Percentiles rank a stretch among this genome's conserved stretches.
Conservation (phyloP, 495 filamentous ascomycete species). For the Aspergillus ostianus region DNA sequence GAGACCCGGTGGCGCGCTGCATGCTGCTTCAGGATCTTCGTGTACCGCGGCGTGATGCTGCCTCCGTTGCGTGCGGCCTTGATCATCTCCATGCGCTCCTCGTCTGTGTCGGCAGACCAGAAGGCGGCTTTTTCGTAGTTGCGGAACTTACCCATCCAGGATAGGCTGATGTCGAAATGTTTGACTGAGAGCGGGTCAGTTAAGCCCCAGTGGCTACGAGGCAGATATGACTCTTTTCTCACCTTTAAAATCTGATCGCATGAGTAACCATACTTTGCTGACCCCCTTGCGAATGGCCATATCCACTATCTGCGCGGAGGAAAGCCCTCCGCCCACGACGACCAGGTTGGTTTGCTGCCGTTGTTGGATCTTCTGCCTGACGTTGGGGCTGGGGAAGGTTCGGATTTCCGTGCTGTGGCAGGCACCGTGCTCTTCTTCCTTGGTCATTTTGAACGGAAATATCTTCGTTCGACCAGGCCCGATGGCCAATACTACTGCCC, state of each 20-base stretch:
- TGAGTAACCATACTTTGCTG: constrained; percentile 54
- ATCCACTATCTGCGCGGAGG: constrained; percentile 59
- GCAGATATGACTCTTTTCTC: background rate
- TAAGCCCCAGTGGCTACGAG: background rate
- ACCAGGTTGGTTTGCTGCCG: constrained; percentile 51
- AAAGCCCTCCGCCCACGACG: constrained; percentile 61
- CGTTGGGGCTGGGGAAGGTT: constrained; percentile 43
- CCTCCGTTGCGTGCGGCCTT: constrained; percentile 58
- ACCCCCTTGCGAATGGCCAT: constrained; percentile 53
- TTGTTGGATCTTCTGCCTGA: constrained; percentile 46
- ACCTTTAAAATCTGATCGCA: constrained; percentile 56
- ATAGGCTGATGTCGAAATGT: constrained; percentile 61
- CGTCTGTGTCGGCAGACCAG: constrained; percentile 58
- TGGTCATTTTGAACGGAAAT: constrained; percentile 42
- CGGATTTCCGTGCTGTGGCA: constrained; percentile 58
- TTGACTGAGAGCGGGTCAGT: constrained; percentile 41
- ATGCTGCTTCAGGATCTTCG: constrained; percentile 52
- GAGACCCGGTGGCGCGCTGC: constrained; percentile 40
- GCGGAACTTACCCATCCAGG: constrained; percentile 67
- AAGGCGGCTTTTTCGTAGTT: constrained; percentile 62
- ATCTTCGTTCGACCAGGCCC: constrained; percentile 54
- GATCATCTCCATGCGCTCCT: constrained; percentile 58
- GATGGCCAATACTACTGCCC: constrained; percentile 55
- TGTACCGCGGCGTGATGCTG: constrained; percentile 58
- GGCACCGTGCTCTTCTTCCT: constrained; percentile 41